Evolutionary conservation across 2,329 filamentous ascomycete genomes (phyloP).

Genomic region (Pseudogymnoascus sp.): DNA sequence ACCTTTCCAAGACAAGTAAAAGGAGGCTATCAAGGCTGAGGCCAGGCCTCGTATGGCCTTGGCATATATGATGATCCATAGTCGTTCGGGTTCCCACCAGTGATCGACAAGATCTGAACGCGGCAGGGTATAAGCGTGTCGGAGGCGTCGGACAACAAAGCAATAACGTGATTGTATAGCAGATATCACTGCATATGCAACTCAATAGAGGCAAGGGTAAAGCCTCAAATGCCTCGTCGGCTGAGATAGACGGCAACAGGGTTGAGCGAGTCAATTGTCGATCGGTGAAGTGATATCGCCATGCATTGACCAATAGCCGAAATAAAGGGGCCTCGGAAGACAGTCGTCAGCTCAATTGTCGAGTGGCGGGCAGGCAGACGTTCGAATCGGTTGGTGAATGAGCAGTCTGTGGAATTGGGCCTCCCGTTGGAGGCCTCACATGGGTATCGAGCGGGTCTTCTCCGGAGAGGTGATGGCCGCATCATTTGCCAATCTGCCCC

Average conservation of each 20-base stretch:
- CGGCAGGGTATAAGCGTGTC: not conserved
- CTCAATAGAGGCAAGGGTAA: not conserved
- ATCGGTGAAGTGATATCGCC: constrained; percentile 4
- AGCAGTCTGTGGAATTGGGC: not conserved
- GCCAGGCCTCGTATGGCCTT: not conserved
- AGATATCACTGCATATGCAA: constrained; percentile 6
- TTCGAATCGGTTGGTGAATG: not conserved
- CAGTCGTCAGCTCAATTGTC: not conserved
- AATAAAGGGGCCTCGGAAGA: not conserved
- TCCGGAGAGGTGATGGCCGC: not conserved
- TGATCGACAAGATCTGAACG: constrained; percentile 1
- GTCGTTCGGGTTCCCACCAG: not conserved
- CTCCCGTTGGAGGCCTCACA: constrained; percentile 1
- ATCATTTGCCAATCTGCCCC: not conserved
- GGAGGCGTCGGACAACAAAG: constrained; percentile 8
- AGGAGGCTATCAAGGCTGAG: not conserved
- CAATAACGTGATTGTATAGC: constrained; percentile 7
- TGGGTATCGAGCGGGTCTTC: constrained; percentile 2
- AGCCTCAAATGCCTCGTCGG: not conserved
- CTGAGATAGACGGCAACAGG: not conserved
- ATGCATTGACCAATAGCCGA: constrained; percentile 3
- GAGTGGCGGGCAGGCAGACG: not conserved
- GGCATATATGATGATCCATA: constrained; percentile 1
- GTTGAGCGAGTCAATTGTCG: not conserved
- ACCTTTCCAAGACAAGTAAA: not conserved